These are phyloP conservation scores for Ganoderma sp. DNA, from an alignment of 1,284 basidiomycete species.

Conservation along the genomic window DNA sequence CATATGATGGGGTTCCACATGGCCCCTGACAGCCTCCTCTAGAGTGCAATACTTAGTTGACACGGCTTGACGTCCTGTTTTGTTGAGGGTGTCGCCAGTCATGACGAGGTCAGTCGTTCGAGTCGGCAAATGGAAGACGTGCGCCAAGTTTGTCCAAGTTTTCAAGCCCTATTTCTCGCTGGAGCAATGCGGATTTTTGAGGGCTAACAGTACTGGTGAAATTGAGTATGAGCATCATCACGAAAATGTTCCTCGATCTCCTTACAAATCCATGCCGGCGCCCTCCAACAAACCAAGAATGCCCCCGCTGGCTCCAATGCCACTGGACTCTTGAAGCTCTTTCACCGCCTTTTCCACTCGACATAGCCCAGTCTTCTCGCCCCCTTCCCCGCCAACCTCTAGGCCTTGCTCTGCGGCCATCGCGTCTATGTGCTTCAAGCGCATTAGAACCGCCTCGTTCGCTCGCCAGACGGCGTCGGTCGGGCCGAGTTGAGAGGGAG, in stretches of 20 bases:
- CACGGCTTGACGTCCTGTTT: no score
- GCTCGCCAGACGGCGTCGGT: slow-evolving; percentile 41
- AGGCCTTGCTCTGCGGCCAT: slow-evolving; percentile 48
- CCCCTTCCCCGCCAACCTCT: slow-evolving; percentile 50
- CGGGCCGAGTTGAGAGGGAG: not conserved
- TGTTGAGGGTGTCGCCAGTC: slow-evolving; percentile 64
- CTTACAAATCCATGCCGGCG: slow-evolving; percentile 41
- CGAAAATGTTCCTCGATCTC: not conserved
- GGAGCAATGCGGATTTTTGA: no score
- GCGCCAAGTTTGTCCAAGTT: no score
- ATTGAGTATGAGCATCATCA: no score
- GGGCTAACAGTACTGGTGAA: no score
- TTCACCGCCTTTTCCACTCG: slow-evolving; percentile 56
- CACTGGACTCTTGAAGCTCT: slow-evolving; percentile 38
- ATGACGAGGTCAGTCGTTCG: slow-evolving; percentile 16
- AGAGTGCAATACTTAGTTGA: no score
- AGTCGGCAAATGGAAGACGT: slow-evolving; percentile 11
- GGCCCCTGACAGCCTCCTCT: not conserved
- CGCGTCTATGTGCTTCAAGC: slow-evolving; percentile 59
- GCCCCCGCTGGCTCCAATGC: slow-evolving; percentile 39
- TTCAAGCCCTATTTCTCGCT: no score
- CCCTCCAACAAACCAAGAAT: slow-evolving; percentile 53
- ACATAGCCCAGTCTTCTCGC: slow-evolving; percentile 52
- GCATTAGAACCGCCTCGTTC: slow-evolving; percentile 54
- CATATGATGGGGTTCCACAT: not conserved